Evolutionary conservation across 805 yeast species (phyloP).

Genomic region (Candida ponderosae): DNA sequence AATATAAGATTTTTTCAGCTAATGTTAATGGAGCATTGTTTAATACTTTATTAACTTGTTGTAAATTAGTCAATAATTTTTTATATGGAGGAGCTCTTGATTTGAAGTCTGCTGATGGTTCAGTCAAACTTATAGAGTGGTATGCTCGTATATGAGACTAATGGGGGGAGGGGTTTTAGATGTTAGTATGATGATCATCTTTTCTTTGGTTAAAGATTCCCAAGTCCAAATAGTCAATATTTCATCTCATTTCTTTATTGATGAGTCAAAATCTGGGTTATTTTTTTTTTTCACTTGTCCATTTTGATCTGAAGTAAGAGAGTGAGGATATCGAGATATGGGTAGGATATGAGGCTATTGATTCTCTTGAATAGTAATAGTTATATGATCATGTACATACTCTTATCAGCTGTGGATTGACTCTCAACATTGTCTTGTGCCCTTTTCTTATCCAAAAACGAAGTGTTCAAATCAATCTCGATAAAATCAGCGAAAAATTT

Average conservation of each 20-base stretch:
- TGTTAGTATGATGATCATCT: not conserved
- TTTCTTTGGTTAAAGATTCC: too few species aligned
- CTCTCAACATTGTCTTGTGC: not conserved
- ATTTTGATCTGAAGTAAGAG: too few species aligned
- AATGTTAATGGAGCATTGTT: constrained; percentile 74
- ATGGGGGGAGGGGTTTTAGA: not conserved
- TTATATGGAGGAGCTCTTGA: constrained; percentile 86
- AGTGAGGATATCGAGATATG: too few species aligned
- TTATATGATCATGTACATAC: too few species aligned
- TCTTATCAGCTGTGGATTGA: not conserved
- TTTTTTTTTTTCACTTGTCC: too few species aligned
- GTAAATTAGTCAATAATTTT: constrained; percentile 58
- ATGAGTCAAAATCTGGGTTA: too few species aligned
- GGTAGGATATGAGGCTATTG: too few species aligned
- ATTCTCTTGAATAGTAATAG: too few species aligned
- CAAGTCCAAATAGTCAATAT: too few species aligned
- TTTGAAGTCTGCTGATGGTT: constrained; percentile 46
- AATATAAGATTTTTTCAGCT: constrained; percentile 91
- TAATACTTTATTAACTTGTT: constrained; percentile 55
- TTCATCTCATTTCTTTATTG: too few species aligned
- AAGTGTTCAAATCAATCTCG: not conserved
- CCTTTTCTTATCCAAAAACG: not conserved
- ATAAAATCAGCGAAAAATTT: not conserved
- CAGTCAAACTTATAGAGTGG: not conserved
- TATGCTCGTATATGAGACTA: not conserved